A percentile compares a stretch with the other conserved stretches of the same genome.
These are phyloP conservation scores for Aureobasidium subglaciale DNA, from an alignment of 2,329 filamentous ascomycete species.

Conservation along the genomic window DNA sequence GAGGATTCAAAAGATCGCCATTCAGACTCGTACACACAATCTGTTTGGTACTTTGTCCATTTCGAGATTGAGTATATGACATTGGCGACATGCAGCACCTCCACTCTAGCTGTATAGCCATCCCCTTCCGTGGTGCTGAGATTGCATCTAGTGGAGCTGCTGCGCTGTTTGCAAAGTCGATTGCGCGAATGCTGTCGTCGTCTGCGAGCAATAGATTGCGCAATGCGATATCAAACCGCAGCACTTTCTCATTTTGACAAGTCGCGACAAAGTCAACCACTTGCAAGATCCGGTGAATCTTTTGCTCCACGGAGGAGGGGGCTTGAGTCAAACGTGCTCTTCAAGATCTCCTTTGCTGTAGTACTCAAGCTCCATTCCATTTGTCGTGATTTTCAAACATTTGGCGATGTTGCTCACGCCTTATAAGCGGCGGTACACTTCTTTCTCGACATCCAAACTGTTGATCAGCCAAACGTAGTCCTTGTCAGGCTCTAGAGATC, in stretches of 20 bases:
- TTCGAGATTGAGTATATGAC: neutral
- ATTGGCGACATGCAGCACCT: neutral
- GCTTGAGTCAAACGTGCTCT: neutral
- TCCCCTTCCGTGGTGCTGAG: neutral
- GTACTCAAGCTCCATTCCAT: neutral
- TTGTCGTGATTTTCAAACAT: neutral
- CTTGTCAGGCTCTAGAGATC: neutral
- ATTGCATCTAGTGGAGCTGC: neutral
- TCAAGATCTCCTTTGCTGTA: neutral
- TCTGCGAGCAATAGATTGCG: neutral
- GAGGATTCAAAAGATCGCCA: neutral
- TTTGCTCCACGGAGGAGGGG: neutral
- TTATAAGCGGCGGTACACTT: neutral
- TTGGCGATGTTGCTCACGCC: neutral
- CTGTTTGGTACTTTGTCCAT: neutral
- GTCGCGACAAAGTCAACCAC: neutral
- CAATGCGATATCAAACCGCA: neutral
- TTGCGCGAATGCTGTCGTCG: neutral
- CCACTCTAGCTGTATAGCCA: neutral
- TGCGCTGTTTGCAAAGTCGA: neutral
- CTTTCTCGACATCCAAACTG: neutral
- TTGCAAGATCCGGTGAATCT: neutral
- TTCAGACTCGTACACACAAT: neutral
- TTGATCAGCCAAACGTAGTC: neutral
- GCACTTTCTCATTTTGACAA: neutral